A percentile compares a stretch with the other conserved stretches of the same genome.
phyloP scores from a whole-genome alignment of 2,329 filamentous ascomycete species.

The Hypomyces rosellus region DNA sequence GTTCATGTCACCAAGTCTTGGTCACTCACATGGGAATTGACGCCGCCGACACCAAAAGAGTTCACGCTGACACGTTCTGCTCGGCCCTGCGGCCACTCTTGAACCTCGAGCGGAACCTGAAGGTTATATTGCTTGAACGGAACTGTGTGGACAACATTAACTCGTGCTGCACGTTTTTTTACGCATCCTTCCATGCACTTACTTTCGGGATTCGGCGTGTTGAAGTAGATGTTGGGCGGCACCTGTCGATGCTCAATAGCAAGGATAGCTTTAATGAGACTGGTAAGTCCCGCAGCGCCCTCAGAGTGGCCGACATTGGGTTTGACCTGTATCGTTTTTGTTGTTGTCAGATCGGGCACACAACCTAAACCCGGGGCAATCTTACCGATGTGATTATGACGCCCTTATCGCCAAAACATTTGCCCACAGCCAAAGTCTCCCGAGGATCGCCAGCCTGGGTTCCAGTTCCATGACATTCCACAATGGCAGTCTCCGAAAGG shows the following conservation, averaged over 20 bases:
- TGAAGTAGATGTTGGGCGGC: conserved; percentile 21
- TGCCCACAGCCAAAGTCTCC: conserved; percentile 29
- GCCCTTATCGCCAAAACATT: conserved; percentile 19
- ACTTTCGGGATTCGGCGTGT: neutral
- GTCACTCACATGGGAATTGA: conserved; percentile 25
- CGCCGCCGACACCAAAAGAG: conserved; percentile 30
- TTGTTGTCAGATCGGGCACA: too few species aligned
- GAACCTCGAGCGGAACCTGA: conserved; percentile 18
- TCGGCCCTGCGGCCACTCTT: conserved; percentile 20
- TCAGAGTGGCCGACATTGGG: conserved; percentile 28
- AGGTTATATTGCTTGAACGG: conserved; percentile 20
- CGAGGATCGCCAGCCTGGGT: conserved; percentile 34
- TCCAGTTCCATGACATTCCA: conserved; percentile 26
- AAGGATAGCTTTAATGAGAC: conserved; percentile 25
- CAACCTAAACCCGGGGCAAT: too few species aligned
- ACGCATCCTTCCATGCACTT: neutral
- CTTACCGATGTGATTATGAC: conserved; percentile 19
- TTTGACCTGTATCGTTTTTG: conserved; percentile 18
- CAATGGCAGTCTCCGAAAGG: conserved; percentile 12
- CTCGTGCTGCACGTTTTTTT: neutral
- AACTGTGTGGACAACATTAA: conserved; percentile 3
- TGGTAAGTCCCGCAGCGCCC: conserved; percentile 22
- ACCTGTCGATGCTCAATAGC: conserved; percentile 22
- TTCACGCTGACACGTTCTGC: conserved; percentile 23
- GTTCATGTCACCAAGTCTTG: neutral